phyloP scores from a whole-genome alignment of 2,329 filamentous ascomycete genomes.

The Fusarium gaditjirri region DNA sequence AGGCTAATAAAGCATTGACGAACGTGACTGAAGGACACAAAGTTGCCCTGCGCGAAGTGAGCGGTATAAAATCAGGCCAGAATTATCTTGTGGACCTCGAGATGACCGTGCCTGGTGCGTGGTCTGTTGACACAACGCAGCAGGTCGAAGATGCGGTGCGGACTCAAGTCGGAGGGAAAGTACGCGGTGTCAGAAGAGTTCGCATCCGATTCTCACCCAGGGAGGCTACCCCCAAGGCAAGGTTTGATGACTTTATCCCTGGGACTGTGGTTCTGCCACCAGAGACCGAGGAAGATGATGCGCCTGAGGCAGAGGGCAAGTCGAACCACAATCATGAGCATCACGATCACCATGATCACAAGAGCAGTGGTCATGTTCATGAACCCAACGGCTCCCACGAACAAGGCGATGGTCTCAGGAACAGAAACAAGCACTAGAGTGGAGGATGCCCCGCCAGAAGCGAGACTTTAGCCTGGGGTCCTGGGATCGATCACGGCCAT shows the following conservation, averaged over 20 bases:
- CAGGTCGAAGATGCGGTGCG: constrained; percentile 80
- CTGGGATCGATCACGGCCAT: constrained; percentile 3
- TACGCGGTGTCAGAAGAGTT: constrained; percentile 85
- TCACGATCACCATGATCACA: constrained; percentile 52
- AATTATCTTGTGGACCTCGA: constrained; percentile 95
- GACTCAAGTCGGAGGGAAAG: constrained; percentile 76
- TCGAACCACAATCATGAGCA: constrained; percentile 47
- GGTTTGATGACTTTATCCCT: constrained; percentile 82
- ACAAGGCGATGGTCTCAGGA: constrained; percentile 37
- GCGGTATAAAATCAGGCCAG: constrained; percentile 94
- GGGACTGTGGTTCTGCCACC: constrained; percentile 73
- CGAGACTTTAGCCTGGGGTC: constrained; percentile 2
- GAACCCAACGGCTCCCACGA: constrained; percentile 33
- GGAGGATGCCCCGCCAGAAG: constrained; percentile 6
- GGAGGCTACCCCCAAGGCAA: constrained; percentile 66
- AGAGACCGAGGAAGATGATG: constrained; percentile 62
- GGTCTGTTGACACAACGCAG: constrained; percentile 77
- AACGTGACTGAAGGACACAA: constrained; percentile 64
- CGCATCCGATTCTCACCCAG: constrained; percentile 84
- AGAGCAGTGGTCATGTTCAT: constrained; percentile 40
- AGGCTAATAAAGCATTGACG: constrained; percentile 69
- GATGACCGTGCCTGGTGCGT: constrained; percentile 79
- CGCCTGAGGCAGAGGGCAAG: constrained; percentile 35
- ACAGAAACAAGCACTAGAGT: constrained; percentile 47
- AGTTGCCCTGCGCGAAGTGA: constrained; percentile 79